Evolutionary conservation across 805 yeast species (phyloP).

Genomic region (Candida hispaniensis): DNA sequence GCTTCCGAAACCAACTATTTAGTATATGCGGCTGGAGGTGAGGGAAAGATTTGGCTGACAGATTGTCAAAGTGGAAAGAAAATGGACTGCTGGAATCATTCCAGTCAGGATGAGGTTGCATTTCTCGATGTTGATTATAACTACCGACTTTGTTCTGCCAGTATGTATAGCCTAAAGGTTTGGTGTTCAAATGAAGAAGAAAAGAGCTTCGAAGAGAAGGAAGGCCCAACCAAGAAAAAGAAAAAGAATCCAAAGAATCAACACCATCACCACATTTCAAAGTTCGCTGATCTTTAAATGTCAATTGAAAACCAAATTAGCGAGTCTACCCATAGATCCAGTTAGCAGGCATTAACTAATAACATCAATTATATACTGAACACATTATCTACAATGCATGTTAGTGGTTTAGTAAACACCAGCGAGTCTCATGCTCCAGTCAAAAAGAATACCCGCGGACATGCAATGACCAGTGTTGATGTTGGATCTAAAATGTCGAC

Average conservation of each 20-base stretch:
- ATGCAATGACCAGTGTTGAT: conserved; percentile 46
- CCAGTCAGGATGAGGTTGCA: conserved; percentile 46
- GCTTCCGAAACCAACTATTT: conserved; percentile 21
- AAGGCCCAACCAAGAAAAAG: conserved; percentile 14
- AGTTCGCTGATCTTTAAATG: conserved; percentile 20
- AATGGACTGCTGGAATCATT: conserved; percentile 36
- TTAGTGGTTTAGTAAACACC: conserved; percentile 17
- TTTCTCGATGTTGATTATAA: conserved; percentile 69
- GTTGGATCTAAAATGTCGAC: conserved; percentile 69
- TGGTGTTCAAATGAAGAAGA: conserved; percentile 40
- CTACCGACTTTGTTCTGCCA: conserved; percentile 69
- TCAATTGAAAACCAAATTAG: too few relatives aligned
- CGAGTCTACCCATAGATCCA: neutral
- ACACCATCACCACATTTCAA: conserved; percentile 18
- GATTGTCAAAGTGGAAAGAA: conserved; percentile 55
- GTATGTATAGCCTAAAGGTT: conserved; percentile 69
- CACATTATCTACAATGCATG: neutral
- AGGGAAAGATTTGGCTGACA: conserved; percentile 49
- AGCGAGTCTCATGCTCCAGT: conserved; percentile 28
- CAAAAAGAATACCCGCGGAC: conserved; percentile 29
- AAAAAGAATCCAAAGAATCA: conserved; percentile 17
- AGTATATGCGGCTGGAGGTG: conserved; percentile 23
- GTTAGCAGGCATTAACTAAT: neutral
- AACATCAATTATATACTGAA: neutral
- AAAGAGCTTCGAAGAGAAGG: conserved; percentile 15